phyloP scores from a whole-genome alignment of 805 yeast species.

The Wickerhamomyces mucosus region DNA sequence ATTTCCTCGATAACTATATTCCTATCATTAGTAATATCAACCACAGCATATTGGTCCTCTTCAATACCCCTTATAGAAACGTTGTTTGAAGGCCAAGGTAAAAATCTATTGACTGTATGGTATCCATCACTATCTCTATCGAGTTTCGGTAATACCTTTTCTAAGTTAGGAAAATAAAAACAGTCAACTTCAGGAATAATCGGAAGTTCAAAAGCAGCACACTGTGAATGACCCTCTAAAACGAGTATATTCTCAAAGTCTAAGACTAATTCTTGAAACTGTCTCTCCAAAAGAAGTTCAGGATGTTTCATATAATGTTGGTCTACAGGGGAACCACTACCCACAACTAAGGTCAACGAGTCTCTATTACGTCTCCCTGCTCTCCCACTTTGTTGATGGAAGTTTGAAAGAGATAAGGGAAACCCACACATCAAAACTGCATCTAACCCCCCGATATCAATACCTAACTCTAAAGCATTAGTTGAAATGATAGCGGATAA shows the following conservation, averaged over 20 bases:
- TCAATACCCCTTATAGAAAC: slow-evolving; percentile 81
- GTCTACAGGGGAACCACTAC: slow-evolving; percentile 77
- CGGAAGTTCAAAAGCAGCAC: slow-evolving; percentile 88
- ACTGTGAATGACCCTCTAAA: slow-evolving; percentile 78
- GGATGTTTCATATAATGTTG: slow-evolving; percentile 74
- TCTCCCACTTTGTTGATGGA: slow-evolving; percentile 94
- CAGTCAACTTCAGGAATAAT: slow-evolving; percentile 42
- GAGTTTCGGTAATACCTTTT: slow-evolving; percentile 22
- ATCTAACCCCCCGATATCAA: slow-evolving; percentile 88
- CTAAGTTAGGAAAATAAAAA: slow-evolving; percentile 38
- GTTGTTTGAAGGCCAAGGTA: slow-evolving; percentile 74
- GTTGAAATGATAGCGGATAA: slow-evolving; percentile 86
- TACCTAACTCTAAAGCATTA: slow-evolving; percentile 90
- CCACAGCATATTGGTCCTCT: slow-evolving; percentile 77
- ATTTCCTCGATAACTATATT: slow-evolving; percentile 79
- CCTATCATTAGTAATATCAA: slow-evolving; percentile 73
- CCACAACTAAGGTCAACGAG: slow-evolving; percentile 77
- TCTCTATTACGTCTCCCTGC: slow-evolving; percentile 88
- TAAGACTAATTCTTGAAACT: slow-evolving; percentile 49
- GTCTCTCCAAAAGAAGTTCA: slow-evolving; percentile 40
- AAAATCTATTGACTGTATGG: slow-evolving; percentile 45
- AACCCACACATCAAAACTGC: slow-evolving; percentile 91
- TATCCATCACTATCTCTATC: slow-evolving; percentile 36
- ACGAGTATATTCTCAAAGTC: slow-evolving; percentile 55
- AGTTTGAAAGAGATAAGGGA: slow-evolving; percentile 76